Conservation (phyloP, 345 rosid species). For the Mangifera indica region DNA sequence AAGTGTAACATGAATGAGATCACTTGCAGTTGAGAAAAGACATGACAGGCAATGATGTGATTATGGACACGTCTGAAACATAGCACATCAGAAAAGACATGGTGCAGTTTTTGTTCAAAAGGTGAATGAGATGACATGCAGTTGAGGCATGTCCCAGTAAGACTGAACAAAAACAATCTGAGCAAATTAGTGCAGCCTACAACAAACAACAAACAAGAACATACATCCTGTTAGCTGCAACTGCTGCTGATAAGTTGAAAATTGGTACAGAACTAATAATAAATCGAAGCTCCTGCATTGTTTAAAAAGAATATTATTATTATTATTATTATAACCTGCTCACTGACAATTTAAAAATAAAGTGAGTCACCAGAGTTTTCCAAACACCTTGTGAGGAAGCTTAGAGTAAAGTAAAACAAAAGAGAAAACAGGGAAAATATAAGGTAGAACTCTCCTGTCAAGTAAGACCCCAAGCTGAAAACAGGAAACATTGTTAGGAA, state of each 20-base stretch:
- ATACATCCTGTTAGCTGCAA: conserved; percentile 89
- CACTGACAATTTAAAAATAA: conserved; percentile 12
- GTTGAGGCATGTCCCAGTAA: no score
- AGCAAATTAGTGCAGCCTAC: background rate
- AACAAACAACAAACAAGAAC: conserved; percentile 12
- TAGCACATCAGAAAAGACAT: background rate
- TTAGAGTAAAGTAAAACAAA: conserved; percentile 85
- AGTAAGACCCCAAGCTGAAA: conserved; percentile 77
- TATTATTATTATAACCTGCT: background rate
- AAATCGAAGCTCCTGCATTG: conserved; percentile 89
- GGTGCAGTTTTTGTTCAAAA: no score
- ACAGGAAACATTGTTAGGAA: conserved; percentile 4
- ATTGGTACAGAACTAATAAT: conserved; percentile 90
- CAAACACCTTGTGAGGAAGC: conserved; percentile 91
- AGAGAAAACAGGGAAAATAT: conserved; percentile 63
- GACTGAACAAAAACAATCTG: no score
- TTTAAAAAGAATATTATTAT: conserved; percentile 5
- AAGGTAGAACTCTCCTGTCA: conserved; percentile 68
- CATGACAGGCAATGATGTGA: background rate
- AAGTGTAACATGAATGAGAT: background rate
- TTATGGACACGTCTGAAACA: background rate
- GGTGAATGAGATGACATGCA: no score
- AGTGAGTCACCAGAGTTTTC: conserved; percentile 23
- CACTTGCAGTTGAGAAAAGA: background rate
- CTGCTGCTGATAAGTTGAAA: conserved; percentile 89